These are phyloP conservation scores for Kodamaea leandrae DNA, from an alignment of 805 yeast genomes.

Conservation along the genomic window DNA sequence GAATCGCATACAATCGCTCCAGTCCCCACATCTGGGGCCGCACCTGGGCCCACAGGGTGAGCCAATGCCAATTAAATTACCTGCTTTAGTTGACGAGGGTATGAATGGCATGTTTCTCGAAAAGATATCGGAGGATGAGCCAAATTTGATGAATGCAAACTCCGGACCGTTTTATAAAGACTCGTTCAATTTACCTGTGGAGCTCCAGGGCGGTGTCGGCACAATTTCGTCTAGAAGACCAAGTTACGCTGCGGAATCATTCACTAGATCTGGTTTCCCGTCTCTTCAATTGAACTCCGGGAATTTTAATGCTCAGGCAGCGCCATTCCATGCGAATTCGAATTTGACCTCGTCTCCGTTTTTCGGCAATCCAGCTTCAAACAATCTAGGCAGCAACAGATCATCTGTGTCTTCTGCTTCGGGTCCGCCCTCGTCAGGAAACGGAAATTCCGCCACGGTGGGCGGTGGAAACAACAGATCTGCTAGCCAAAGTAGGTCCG, in stretches of 20 bases:
- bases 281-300: conserved; percentile 9
- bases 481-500: conserved; percentile 5
- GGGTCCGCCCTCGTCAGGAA: conserved; percentile 1
- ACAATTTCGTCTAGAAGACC: conserved; percentile 69
- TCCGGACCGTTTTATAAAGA: conserved; percentile 18
- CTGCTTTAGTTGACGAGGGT: not conserved
- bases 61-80: not conserved
- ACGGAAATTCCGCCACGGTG: not conserved
- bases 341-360: conserved; percentile 5
- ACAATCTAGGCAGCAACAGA: not conserved
- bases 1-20: not conserved
- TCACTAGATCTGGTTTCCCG: conserved; percentile 36
- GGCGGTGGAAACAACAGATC: conserved; percentile 2
- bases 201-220: conserved; percentile 63
- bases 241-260: conserved; percentile 66
- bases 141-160: conserved; percentile 1
- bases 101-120: conserved; percentile 4
- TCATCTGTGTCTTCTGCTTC: conserved; percentile 5
- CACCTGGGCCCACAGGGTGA: not conserved
- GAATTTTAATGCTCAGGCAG: conserved; percentile 2
- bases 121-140: conserved; percentile 3
- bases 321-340: conserved; percentile 3
- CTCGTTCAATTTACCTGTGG: conserved; percentile 50
- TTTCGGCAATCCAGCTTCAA: conserved; percentile 1
- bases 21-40: not conserved